These are phyloP conservation scores for Rosa lucieae DNA, from an alignment of 306 rosid species.

Conservation along the genomic window DNA sequence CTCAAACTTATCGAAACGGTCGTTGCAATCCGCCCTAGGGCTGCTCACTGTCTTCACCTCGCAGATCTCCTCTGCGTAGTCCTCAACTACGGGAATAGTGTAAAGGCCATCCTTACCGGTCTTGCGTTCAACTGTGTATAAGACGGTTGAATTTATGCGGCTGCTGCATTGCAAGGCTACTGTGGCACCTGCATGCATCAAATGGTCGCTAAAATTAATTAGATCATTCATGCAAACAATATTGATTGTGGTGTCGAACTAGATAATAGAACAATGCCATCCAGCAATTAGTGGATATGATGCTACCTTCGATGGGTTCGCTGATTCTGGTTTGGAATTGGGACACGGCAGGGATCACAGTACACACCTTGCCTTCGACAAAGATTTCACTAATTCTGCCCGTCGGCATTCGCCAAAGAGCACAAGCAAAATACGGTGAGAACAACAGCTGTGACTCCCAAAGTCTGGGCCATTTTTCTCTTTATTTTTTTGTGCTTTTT, in stretches of 20 bases:
- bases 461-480: constrained; percentile 36
- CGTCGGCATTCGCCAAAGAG: constrained; percentile 13
- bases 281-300: neutral
- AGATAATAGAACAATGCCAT: neutral
- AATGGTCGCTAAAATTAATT: neutral
- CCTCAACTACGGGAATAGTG: constrained; percentile 17
- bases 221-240: neutral
- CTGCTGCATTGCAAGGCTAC: constrained; percentile 31
- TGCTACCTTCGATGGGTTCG: constrained; percentile 29
- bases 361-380: constrained; percentile 49
- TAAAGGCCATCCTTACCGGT: constrained; percentile 35
- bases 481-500: constrained; percentile 17
- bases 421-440: constrained; percentile 32
- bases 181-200: constrained; percentile 30
- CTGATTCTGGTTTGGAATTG: constrained; percentile 45
- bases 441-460: constrained; percentile 27
- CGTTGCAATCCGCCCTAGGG: neutral
- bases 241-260: neutral
- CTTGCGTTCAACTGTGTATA: neutral
- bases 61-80: constrained; percentile 46
- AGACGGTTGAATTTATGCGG: neutral
- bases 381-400: neutral
- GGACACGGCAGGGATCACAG: constrained; percentile 57
- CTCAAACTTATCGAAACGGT: constrained; percentile 3
- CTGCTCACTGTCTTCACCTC: constrained; percentile 15